These are phyloP conservation scores for Rhododendron williamsianum DNA, from an alignment of 148 eudicot species.

Conservation along the genomic window DNA sequence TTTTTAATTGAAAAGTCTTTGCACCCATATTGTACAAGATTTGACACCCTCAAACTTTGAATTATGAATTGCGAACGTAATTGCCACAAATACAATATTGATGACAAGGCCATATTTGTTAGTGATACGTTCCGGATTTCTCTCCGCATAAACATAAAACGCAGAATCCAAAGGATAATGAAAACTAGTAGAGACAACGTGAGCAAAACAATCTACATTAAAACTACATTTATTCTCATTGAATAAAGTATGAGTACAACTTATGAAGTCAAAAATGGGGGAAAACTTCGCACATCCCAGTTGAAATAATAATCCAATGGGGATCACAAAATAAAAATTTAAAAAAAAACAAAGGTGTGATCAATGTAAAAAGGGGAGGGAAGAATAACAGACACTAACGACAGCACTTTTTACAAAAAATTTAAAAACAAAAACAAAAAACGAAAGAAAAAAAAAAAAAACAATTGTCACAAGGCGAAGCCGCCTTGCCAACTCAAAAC, in stretches of 20 bases:
- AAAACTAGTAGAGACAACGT: background rate
- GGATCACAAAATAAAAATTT: no score
- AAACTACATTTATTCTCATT: background rate
- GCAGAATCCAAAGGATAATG: background rate
- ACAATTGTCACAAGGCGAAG: background rate
- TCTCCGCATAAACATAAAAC: background rate
- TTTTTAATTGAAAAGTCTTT: background rate
- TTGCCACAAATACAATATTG: background rate
- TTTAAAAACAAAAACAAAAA: background rate
- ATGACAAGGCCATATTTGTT: background rate
- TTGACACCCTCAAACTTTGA: background rate
- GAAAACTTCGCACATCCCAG: background rate
- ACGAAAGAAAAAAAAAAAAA: background rate
- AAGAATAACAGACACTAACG: background rate
- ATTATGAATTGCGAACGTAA: background rate
- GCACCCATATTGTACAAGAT: background rate
- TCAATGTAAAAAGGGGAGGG: background rate
- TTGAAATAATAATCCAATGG: no score
- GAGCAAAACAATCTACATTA: background rate
- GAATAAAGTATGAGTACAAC: background rate
- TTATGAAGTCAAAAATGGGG: background rate
- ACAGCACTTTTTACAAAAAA: background rate
- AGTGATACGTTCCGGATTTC: background rate
- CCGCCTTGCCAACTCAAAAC: background rate
- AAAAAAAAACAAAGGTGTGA: no score